These are phyloP conservation scores for Phytopythium delawarense DNA, from an alignment of 352 stramenopile species.

Conservation along the genomic window DNA sequence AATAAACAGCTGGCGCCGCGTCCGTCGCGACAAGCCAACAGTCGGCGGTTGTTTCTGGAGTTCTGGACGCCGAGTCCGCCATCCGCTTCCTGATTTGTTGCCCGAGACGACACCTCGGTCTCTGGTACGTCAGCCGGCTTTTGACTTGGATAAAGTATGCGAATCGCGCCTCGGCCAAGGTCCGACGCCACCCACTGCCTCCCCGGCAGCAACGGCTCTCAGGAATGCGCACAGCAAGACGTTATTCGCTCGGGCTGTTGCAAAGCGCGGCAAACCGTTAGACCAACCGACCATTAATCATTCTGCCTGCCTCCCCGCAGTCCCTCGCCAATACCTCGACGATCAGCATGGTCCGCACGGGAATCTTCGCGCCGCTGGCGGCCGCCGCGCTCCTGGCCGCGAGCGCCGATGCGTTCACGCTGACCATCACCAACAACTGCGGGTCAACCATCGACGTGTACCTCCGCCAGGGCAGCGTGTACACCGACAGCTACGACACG, in stretches of 20 bases:
- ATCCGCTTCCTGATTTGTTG: not conserved
- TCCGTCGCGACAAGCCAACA: constrained; percentile 3
- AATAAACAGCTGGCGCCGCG: constrained; percentile 2
- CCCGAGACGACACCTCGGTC: not conserved
- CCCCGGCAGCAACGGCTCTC: constrained; percentile 4
- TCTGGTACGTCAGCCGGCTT: not conserved
- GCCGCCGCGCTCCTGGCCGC: constrained; percentile 16
- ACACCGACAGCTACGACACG: constrained; percentile 37
- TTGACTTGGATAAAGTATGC: not conserved
- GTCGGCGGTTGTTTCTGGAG: constrained; percentile 3
- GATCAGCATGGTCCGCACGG: constrained; percentile 24
- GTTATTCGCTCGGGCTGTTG: not conserved
- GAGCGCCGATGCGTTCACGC: constrained; percentile 29
- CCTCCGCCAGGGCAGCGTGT: constrained; percentile 43
- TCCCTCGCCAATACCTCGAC: not conserved
- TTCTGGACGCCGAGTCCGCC: not conserved
- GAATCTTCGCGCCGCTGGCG: not conserved
- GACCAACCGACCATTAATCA: constrained; percentile 1
- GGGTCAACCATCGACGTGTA: constrained; percentile 47
- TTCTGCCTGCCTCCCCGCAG: not conserved
- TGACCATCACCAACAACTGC: constrained; percentile 67
- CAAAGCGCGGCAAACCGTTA: not conserved
- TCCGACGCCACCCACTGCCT: not conserved
- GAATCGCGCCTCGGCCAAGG: not conserved
- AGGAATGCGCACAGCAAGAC: not conserved